Base-by-base conservation (phyloP, 78 protist genomes). In the Andalucia godoyi region DNA sequence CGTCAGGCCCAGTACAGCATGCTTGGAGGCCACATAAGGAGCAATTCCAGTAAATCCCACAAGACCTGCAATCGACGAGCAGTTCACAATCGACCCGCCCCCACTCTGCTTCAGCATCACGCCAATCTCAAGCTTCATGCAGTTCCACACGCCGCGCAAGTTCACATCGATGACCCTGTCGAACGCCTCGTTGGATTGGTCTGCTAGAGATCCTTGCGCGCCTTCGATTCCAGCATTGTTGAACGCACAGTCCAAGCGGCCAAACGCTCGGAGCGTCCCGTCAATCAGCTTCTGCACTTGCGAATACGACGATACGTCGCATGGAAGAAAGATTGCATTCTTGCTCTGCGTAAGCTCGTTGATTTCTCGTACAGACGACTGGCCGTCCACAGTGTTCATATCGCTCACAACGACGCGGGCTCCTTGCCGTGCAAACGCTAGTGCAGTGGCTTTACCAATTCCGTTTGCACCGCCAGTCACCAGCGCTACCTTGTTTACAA, bases 191-290 rank as follows among this genome's bases (percentile, higher is more conserved):
- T 45, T 54, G 12, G 67, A 15, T 8, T 12, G 29, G 21, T 25
- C 62, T 23, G 39, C 76, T 4, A 13, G 30, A 34, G 17, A n/a
- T 8, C 30, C 41, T 6, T 49, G 5, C 43, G 5, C 13, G 34
- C 61, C 68, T 33, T 53, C 23, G 27, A 71, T 40, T 12, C 77
- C 77, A 13, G 77, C 77, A 37, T 54, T 30, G 46, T 71, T 71
- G 50, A 71, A 57, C 8, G 60, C 34, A 4, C 21, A 2, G 33
- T 21, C 33, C 36, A 50, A 9, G 33, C 60, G 47, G 3, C 62
- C 67, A 32, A 57, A 21, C 37, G 2, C 46, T 4, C 7, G 45
- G 15, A 60, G 38, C 8, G 46, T 17, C 23, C 30, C 30, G 15
- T 9, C 5, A 21, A 53, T 39, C 17, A n/a, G 7, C n/a, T 18